Base-by-base conservation (phyloP, 139 green algal species). In the Chlamydomonas incerta region DNA sequence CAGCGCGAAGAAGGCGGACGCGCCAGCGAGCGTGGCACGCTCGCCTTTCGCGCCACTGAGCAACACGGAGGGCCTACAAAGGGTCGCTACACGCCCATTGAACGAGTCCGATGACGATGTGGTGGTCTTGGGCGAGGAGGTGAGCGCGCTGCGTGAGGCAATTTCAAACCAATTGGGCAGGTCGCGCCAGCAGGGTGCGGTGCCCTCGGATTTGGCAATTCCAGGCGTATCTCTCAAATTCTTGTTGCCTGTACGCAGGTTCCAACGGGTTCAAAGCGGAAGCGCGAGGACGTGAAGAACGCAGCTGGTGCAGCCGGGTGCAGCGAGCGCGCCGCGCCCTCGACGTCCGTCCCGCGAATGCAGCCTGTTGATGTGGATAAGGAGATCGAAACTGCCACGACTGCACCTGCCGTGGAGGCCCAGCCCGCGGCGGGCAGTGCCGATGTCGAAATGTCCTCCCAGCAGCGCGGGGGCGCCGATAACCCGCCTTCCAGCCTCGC, bases 41-140 rank as follows among this genome's bases (percentile, higher is more conserved):
- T 37, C 62, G 24, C 58, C 67, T 20, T 65, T 74, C n/a, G 50
- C 29, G 41, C 77, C 41, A 0, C 21, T 83, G 37, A 28, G 60
- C 62, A 83, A 83, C 75, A 72, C 75, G 1, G 46, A 72, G 26
- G 75, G 37, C 41, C 26, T 46, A 37, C 13, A 72, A 37, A 60
- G 24, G 33, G 74, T 34, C 55, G 58, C 35, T 13, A 20, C 20
- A 34, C 74, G 41, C 10, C 29, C n/a, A 28, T 20, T 34, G 10
- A 28, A 60, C 2, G 77, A 84, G 3, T 33, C n/a, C 9, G 79
- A 85, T 20, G 67, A 47, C 2, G 79, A 84, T 31, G 77, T 84
- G 10, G 77, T 73, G 9, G 5, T 84, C 1, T 17, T 84, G 17
- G 46, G 31, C 18, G 65, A 74, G 21, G 63, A 84, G 29, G 77